A percentile compares a stretch with the other conserved stretches of the same genome.
Conservation (phyloP, 768 basidiomycete genomes). For the Leucocoprinus birnbaumii region DNA sequence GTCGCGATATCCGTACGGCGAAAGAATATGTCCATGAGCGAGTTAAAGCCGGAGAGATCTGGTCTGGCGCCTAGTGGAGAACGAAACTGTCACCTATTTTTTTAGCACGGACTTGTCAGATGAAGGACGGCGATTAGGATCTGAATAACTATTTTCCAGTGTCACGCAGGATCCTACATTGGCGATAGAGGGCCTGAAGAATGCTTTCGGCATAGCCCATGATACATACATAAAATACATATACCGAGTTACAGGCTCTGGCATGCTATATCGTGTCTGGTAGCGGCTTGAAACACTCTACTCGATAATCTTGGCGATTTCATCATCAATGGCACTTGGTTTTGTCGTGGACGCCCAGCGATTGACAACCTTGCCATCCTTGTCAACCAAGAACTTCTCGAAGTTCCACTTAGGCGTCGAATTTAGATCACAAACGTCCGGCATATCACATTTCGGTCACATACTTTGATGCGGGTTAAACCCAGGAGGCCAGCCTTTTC, state of each 20-base stretch:
- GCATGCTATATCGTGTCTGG: neutral
- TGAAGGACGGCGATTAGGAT: no score
- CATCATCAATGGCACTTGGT: conserved; percentile 58
- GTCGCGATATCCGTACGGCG: no score
- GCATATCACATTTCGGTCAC: conserved; percentile 14
- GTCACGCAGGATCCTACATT: no score
- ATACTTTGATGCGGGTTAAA: conserved; percentile 70
- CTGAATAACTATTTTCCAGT: no score
- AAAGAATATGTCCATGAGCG: no score
- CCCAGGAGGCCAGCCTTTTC: conserved; percentile 75
- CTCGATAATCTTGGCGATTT: conserved; percentile 52
- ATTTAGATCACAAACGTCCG: neutral
- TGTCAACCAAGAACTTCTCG: conserved; percentile 84
- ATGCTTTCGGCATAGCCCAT: no score
- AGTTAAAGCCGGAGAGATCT: no score
- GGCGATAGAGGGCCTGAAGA: no score
- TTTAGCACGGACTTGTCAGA: no score
- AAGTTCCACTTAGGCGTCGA: conserved; percentile 71
- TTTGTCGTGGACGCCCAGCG: conserved; percentile 78
- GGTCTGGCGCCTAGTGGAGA: neutral
- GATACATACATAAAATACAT: neutral
- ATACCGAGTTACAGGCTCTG: neutral
- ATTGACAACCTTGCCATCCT: conserved; percentile 70
- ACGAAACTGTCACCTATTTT: neutral
- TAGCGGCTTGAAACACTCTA: neutral